Conservation (phyloP, 106 monocot species). For the Narthecium ossifragum region DNA sequence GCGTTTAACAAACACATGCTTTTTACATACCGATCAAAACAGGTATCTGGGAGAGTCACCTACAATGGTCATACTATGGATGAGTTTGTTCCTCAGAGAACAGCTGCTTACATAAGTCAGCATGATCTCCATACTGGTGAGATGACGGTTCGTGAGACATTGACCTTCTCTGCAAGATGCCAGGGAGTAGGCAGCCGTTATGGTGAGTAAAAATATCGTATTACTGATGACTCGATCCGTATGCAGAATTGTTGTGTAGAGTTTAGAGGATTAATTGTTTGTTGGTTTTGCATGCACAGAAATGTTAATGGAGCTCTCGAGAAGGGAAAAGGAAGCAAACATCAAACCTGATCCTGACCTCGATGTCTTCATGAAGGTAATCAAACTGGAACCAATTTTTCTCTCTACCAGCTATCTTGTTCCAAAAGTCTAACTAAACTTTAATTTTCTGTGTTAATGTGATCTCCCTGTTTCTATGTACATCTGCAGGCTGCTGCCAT, state of each 20-base stretch:
- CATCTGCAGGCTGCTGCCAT: constrained; percentile 27
- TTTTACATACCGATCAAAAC: neutral
- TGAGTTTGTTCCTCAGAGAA: constrained; percentile 17
- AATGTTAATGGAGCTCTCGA: constrained; percentile 22
- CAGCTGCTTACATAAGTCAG: constrained; percentile 18
- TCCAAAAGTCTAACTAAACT: too few relatives aligned
- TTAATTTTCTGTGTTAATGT: too few relatives aligned
- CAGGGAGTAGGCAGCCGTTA: constrained; percentile 23
- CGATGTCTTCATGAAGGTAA: constrained; percentile 27
- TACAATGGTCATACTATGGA: constrained; percentile 23
- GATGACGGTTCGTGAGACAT: constrained; percentile 21
- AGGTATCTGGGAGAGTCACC: constrained; percentile 11
- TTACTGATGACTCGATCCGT: too few relatives aligned
- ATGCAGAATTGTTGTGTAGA: too few relatives aligned
- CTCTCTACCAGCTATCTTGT: too few relatives aligned
- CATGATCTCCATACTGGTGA: constrained; percentile 18
- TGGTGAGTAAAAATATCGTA: too few relatives aligned
- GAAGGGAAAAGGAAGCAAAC: constrained; percentile 23
- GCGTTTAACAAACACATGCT: too few relatives aligned
- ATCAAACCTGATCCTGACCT: constrained; percentile 17
- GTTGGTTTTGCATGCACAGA: constrained; percentile 6
- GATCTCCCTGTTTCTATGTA: too few relatives aligned
- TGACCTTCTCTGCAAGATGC: constrained; percentile 19
- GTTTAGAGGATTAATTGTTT: too few relatives aligned
- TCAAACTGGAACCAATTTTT: too few relatives aligned